Percentiles rank a stretch among this genome's conserved stretches.
Conservation (phyloP, 352 stramenopile species). For the Plasmopara viticola region DNA sequence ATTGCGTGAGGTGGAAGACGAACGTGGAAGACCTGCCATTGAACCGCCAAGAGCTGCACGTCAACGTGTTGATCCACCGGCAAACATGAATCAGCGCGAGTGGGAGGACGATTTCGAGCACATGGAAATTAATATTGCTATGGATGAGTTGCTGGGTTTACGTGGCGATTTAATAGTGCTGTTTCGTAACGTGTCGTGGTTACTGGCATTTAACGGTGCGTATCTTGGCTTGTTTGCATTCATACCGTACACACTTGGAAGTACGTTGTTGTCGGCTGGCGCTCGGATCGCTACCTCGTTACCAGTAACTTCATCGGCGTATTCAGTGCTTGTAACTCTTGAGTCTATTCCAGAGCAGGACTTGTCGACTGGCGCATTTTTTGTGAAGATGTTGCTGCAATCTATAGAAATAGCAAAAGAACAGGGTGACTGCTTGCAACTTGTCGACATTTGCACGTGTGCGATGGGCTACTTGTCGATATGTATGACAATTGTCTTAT, state of each 20-base stretch:
- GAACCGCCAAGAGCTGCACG: conserved; percentile 22
- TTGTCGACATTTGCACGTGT: conserved; percentile 82
- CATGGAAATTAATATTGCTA: conserved; percentile 93
- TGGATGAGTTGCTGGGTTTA: conserved; percentile 96
- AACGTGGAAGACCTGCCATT: conserved; percentile 13
- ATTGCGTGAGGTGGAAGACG: conserved; percentile 14
- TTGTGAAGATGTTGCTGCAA: conserved; percentile 49
- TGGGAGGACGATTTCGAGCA: conserved; percentile 89
- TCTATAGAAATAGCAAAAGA: conserved; percentile 52
- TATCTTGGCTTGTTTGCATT: conserved; percentile 96
- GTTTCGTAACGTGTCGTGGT: conserved; percentile 95
- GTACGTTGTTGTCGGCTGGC: conserved; percentile 77
- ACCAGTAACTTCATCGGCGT: conserved; percentile 24
- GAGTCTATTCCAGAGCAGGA: conserved; percentile 19
- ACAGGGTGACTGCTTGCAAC: conserved; percentile 71
- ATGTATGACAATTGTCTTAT: conserved; percentile 79
- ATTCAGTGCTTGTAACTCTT: conserved; percentile 18
- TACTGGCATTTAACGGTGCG: conserved; percentile 95
- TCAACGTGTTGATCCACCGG: conserved; percentile 32
- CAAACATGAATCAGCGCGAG: conserved; percentile 44
- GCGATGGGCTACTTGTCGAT: conserved; percentile 75
- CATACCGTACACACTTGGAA: conserved; percentile 92
- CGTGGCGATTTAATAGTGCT: conserved; percentile 91
- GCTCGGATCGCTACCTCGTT: conserved; percentile 53
- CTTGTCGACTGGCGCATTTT: conserved; percentile 26